These are phyloP conservation scores for Daldinia bambusicola DNA, from an alignment of 495 filamentous ascomycete species.

Conservation along the genomic window DNA sequence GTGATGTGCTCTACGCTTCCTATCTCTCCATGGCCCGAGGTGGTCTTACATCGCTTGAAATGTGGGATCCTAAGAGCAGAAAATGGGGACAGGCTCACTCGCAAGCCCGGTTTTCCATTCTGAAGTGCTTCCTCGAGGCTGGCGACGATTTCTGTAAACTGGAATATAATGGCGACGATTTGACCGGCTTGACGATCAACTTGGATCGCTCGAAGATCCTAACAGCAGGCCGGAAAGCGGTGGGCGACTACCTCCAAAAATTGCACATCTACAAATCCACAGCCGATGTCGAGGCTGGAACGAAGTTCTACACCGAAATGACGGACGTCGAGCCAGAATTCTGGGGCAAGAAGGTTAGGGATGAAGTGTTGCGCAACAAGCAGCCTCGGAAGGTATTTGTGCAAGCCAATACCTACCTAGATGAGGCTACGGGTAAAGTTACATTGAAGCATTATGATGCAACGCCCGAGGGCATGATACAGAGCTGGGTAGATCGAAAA, in stretches of 20 bases:
- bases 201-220: conserved; percentile 88
- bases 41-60: conserved; percentile 83
- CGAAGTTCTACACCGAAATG: conserved; percentile 81
- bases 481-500: conserved; percentile 80
- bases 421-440: conserved; percentile 75
- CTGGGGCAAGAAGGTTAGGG: conserved; percentile 79
- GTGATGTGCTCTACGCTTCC: conserved; percentile 83
- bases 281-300: conserved; percentile 80
- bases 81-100: conserved; percentile 98
- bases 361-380: conserved; percentile 85
- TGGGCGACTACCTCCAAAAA: conserved; percentile 90
- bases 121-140: conserved; percentile 88
- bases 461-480: conserved; percentile 83
- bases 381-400: conserved; percentile 96
- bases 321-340: conserved; percentile 81
- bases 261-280: conserved; percentile 93
- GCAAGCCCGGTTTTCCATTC: conserved; percentile 92
- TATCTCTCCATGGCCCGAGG: conserved; percentile 95
- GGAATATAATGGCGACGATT: conserved; percentile 75
- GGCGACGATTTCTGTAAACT: conserved; percentile 85
- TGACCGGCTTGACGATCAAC: conserved; percentile 80
- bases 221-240: conserved; percentile 69
- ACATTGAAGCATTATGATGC: conserved; percentile 90
- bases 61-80: conserved; percentile 84
- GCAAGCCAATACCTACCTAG: conserved; percentile 84